Percentiles rank a stretch among this genome's conserved stretches.
phyloP scores from a whole-genome alignment of 768 basidiomycete genomes.

The Vishniacozyma victoriae region DNA sequence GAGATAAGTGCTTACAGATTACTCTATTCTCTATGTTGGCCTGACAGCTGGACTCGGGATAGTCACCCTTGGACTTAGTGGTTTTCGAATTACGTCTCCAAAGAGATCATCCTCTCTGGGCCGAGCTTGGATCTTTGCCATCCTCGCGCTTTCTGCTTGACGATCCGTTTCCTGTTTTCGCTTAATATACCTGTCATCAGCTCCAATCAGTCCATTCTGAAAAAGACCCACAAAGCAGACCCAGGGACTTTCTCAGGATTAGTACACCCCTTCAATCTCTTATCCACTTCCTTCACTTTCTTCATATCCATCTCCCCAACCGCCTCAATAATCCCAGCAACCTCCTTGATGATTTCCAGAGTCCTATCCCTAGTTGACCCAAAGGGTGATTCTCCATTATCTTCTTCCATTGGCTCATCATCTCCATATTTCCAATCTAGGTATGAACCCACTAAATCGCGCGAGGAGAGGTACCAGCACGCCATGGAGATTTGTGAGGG shows the following conservation, averaged over 20 bases:
- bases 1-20: constrained; percentile 1
- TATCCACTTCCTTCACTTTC: constrained; percentile 79
- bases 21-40: constrained; percentile 11
- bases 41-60: not conserved
- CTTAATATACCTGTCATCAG: constrained; percentile 45
- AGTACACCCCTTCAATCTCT: constrained; percentile 76
- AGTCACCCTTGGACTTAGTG: not conserved
- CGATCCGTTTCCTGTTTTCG: constrained; percentile 42
- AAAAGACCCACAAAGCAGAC: constrained; percentile 51
- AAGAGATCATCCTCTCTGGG: not conserved
- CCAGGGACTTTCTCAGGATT: constrained; percentile 94
- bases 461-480: constrained; percentile 61
- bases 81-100: not conserved
- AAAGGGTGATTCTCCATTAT: constrained; percentile 4
- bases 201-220: constrained; percentile 1
- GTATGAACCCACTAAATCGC: constrained; percentile 49
- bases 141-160: constrained; percentile 30
- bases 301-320: constrained; percentile 65
- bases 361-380: constrained; percentile 26
- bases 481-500: constrained; percentile 92
- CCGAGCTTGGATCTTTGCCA: constrained; percentile 29
- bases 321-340: constrained; percentile 56
- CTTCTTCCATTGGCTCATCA: constrained; percentile 14
- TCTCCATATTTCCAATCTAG: constrained; percentile 21
- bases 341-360: constrained; percentile 50